Conservation (phyloP, 495 filamentous ascomycete genomes). For the Pseudoneurospora amorphoporcata region DNA sequence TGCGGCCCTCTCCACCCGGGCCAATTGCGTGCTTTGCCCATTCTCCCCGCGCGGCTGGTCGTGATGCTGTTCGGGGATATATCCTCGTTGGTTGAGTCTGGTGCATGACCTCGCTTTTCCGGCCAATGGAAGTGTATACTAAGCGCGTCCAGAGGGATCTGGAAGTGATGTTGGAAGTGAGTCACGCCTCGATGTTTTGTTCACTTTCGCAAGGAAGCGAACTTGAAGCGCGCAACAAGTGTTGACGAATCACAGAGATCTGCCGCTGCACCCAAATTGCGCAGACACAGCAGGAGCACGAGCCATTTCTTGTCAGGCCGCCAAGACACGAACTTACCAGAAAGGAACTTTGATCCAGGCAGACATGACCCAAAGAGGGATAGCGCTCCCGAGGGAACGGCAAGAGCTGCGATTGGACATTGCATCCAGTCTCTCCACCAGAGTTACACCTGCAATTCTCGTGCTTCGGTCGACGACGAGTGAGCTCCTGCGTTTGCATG, state of each 20-base stretch:
- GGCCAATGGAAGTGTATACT: slow-evolving; percentile 1
- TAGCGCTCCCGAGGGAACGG: slow-evolving; percentile 9
- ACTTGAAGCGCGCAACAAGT: not conserved
- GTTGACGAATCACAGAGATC: not conserved
- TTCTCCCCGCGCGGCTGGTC: not conserved
- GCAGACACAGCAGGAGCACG: not conserved
- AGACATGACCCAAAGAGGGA: not conserved
- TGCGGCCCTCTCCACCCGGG: not conserved
- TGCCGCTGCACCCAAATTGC: not conserved
- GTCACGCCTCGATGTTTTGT: not conserved
- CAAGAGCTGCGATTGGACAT: not conserved
- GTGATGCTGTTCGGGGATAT: not conserved
- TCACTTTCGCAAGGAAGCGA: not conserved
- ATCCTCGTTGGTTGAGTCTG: not conserved
- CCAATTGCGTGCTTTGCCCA: not conserved
- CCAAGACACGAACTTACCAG: not conserved
- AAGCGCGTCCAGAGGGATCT: slow-evolving; percentile 1
- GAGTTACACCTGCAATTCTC: not conserved
- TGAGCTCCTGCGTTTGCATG: not conserved
- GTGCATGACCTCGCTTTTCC: not conserved
- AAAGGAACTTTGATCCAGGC: not conserved
- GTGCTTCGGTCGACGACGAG: not conserved
- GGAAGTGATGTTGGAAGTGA: not conserved
- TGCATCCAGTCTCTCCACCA: not conserved
- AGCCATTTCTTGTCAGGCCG: not conserved